These are phyloP conservation scores for Teratosphaeria destructans DNA, from an alignment of 2,329 filamentous ascomycete species.

Conservation along the genomic window DNA sequence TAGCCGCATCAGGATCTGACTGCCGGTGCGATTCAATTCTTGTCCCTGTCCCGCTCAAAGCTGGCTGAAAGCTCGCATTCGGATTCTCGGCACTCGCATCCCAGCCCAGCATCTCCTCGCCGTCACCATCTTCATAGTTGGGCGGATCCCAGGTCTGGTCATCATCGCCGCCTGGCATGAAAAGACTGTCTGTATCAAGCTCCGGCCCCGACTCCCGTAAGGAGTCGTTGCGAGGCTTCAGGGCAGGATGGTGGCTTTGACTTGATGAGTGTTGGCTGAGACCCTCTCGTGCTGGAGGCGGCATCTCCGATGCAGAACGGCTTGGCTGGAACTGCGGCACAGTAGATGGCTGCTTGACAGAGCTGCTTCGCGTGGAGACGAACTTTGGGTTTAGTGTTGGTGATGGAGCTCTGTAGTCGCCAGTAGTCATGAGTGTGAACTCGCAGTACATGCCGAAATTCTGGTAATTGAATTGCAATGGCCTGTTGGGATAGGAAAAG, in stretches of 20 bases:
- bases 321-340: constrained; percentile 8
- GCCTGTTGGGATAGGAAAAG: constrained; percentile 61
- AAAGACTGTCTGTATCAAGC: constrained; percentile 56
- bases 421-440: constrained; percentile 74
- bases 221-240: constrained; percentile 14
- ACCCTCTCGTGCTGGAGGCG: constrained; percentile 28
- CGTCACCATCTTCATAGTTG: constrained; percentile 52
- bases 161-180: constrained; percentile 57
- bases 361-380: constrained; percentile 23
- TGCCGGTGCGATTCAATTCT: constrained; percentile 7
- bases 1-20: neutral
- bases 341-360: constrained; percentile 14
- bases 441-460: constrained; percentile 60
- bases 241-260: constrained; percentile 17
- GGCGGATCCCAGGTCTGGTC: constrained; percentile 64
- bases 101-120: constrained; percentile 62
- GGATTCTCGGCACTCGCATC: constrained; percentile 57
- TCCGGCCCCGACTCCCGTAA: constrained; percentile 44
- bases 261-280: constrained; percentile 22
- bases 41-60: constrained; percentile 32
- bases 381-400: constrained; percentile 27
- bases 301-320: constrained; percentile 27
- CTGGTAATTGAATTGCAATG: constrained; percentile 62
- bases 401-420: constrained; percentile 43
- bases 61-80: constrained; percentile 33